phyloP scores from a whole-genome alignment of 2,329 filamentous ascomycete species.

The Didymella pinodella region DNA sequence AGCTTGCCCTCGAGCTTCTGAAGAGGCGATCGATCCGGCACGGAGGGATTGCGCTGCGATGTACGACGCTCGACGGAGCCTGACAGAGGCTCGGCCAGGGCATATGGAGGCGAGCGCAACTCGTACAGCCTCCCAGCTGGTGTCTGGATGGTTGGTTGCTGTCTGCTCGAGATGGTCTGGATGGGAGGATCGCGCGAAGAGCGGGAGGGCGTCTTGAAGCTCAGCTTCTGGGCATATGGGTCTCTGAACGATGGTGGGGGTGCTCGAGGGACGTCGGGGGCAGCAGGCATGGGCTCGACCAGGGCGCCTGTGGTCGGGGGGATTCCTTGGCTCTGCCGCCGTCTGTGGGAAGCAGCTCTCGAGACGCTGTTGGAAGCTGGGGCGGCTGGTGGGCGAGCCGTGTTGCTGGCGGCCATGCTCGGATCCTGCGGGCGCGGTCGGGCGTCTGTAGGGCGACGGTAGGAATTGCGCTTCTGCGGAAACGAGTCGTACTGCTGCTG shows the following conservation, averaged over 20 bases:
- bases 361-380: constrained; percentile 25
- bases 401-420: constrained; percentile 37
- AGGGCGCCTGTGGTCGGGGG: constrained; percentile 34
- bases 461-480: constrained; percentile 44
- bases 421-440: constrained; percentile 35
- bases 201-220: constrained; percentile 36
- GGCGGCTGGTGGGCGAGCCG: constrained; percentile 38
- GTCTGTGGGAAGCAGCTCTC: constrained; percentile 38
- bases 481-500: constrained; percentile 40
- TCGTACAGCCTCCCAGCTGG: constrained; percentile 44
- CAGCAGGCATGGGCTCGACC: constrained; percentile 50
- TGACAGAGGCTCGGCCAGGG: constrained; percentile 40
- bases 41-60: constrained; percentile 60
- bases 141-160: constrained; percentile 45
- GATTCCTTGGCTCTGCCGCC: constrained; percentile 45
- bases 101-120: constrained; percentile 43
- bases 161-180: constrained; percentile 46
- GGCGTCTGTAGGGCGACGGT: constrained; percentile 43
- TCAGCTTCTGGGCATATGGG: constrained; percentile 47
- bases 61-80: constrained; percentile 37
- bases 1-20: constrained; percentile 92
- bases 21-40: constrained; percentile 85
- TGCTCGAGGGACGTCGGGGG: constrained; percentile 68
- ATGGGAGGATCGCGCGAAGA: constrained; percentile 46
- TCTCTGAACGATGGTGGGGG: constrained; percentile 54